Percentiles rank a stretch among this genome's conserved stretches.
Conservation (phyloP, 139 green algal species). For the Tetradesmus obliquus region DNA sequence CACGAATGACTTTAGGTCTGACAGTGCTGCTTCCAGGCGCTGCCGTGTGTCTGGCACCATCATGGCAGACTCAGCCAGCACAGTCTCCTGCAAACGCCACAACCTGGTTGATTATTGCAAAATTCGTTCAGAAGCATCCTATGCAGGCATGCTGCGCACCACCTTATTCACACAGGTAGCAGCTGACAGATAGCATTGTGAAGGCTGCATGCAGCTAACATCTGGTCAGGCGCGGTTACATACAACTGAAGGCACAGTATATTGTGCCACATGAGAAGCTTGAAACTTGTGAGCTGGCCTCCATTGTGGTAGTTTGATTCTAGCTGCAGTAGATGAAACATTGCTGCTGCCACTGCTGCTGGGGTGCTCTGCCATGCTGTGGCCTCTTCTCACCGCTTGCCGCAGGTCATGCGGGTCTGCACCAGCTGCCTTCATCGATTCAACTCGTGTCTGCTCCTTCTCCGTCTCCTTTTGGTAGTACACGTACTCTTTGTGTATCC, state of each 20-base stretch:
- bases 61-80: conserved; percentile 84
- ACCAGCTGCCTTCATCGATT: conserved; percentile 74
- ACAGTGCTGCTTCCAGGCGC: conserved; percentile 78
- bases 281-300: too few relatives aligned
- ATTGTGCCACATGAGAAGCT: too few relatives aligned
- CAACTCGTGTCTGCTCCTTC: conserved; percentile 75
- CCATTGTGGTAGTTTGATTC: background rate
- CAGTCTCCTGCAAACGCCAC: conserved; percentile 82
- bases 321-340: background rate
- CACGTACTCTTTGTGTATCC: conserved; percentile 84
- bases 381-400: conserved; percentile 75
- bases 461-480: conserved; percentile 86
- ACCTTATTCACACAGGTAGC: background rate
- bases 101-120: background rate
- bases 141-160: background rate
- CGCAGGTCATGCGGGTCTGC: conserved; percentile 85
- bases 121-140: background rate
- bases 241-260: too few relatives aligned
- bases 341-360: background rate
- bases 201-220: too few relatives aligned
- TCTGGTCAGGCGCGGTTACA: too few relatives aligned
- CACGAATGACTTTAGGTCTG: conserved; percentile 77
- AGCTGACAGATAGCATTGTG: background rate
- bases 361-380: background rate
- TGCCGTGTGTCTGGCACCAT: conserved; percentile 91